A percentile compares a stretch with the other conserved stretches of the same genome.
These are phyloP conservation scores for Thuidium tamariscinum DNA, from an alignment of 225 moss, liverwort and hornwort genomes.

Conservation along the genomic window DNA sequence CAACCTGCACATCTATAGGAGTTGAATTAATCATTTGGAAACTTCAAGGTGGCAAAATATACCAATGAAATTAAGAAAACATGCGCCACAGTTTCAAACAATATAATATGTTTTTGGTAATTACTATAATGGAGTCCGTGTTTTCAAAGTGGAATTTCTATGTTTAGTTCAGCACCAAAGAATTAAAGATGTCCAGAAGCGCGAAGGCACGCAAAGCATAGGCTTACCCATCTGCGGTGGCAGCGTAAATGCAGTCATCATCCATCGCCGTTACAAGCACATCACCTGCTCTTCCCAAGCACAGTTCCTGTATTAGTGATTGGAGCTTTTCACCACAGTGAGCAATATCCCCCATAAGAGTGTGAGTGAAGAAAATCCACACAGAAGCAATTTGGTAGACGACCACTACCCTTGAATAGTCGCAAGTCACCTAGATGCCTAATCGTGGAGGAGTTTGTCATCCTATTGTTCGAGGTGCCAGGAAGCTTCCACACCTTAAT, in stretches of 20 bases:
- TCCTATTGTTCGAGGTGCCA: background rate
- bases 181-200: background rate
- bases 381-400: background rate
- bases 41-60: background rate
- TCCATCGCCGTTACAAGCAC: conserved; percentile 26
- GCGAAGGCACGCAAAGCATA: background rate
- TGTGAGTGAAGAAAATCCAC: background rate
- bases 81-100: background rate
- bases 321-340: background rate
- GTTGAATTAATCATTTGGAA: background rate
- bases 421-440: conserved; percentile 28
- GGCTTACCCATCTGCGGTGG: conserved; percentile 31
- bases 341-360: background rate
- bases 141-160: background rate
- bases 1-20: background rate
- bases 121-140: background rate
- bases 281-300: conserved; percentile 25
- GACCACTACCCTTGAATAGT: conserved; percentile 28
- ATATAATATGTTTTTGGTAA: background rate
- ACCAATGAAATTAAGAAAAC: background rate
- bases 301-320: background rate
- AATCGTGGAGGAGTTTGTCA: background rate
- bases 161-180: too few species aligned
- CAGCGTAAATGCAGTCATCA: conserved; percentile 23
- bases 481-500: conserved; percentile 37